A percentile compares a stretch with the other conserved stretches of the same genome.
Conservation (phyloP, 1,284 basidiomycete genomes). For the Apiotrichum brassicae region DNA sequence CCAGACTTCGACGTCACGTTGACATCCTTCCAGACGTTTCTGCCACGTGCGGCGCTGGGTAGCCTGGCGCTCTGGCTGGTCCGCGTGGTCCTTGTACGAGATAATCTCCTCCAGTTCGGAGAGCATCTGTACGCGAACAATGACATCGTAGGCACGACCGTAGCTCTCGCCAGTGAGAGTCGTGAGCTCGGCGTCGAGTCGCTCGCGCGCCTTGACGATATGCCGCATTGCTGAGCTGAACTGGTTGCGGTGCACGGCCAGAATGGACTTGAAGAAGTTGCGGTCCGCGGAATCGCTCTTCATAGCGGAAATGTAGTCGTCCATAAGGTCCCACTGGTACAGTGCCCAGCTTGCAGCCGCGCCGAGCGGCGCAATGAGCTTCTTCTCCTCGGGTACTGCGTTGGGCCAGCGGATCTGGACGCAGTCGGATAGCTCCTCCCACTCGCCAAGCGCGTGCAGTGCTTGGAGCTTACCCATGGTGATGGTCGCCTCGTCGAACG, state of each 20-base stretch:
- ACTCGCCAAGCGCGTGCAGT: constrained; percentile 94
- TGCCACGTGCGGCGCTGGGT: constrained; percentile 90
- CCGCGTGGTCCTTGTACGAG: constrained; percentile 85
- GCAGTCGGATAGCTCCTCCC: constrained; percentile 82
- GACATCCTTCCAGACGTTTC: constrained; percentile 88
- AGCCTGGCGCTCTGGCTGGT: constrained; percentile 84
- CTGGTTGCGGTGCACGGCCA: constrained; percentile 93
- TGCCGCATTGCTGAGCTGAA: constrained; percentile 84
- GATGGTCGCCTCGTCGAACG: constrained; percentile 64
- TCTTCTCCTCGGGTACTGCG: constrained; percentile 74
- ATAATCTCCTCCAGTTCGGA: constrained; percentile 98
- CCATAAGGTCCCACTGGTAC: constrained; percentile 97
- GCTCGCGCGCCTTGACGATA: constrained; percentile 90
- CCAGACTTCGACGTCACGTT: constrained; percentile 99
- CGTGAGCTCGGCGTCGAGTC: constrained; percentile 85
- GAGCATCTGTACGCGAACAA: constrained; percentile 97
- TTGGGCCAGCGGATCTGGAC: constrained; percentile 86
- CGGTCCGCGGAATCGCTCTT: constrained; percentile 88
- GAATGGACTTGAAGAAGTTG: constrained; percentile 92
- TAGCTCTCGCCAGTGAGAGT: constrained; percentile 94
- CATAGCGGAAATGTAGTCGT: constrained; percentile 93
- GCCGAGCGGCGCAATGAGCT: constrained; percentile 91
- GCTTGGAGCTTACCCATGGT: constrained; percentile 85
- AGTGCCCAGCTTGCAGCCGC: constrained; percentile 96
- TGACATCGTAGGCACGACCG: constrained; percentile 88